Evolutionary conservation across 805 yeast genomes (phyloP).

Genomic region (Candida endomychidarum): DNA sequence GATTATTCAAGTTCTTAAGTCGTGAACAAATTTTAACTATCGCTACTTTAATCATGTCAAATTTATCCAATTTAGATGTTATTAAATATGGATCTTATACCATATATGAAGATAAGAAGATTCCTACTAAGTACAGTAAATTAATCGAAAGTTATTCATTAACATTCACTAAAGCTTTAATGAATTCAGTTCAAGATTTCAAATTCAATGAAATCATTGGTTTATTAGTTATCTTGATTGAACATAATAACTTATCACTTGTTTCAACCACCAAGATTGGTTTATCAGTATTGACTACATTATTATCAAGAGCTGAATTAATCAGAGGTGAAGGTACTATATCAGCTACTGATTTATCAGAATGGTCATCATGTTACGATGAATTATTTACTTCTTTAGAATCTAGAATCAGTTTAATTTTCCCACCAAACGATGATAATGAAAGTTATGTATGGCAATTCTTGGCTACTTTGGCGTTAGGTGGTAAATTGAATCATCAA

Average conservation of each 20-base stretch:
- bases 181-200: slow-evolving; percentile 79
- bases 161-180: slow-evolving; percentile 80
- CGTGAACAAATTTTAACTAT: slow-evolving; percentile 76
- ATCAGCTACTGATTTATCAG: slow-evolving; percentile 55
- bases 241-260: slow-evolving; percentile 68
- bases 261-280: slow-evolving; percentile 76
- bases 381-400: slow-evolving; percentile 76
- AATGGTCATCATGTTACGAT: slow-evolving; percentile 82
- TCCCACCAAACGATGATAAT: slow-evolving; percentile 65
- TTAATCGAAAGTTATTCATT: slow-evolving; percentile 76
- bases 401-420: slow-evolving; percentile 71
- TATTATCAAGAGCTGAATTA: slow-evolving; percentile 87
- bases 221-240: slow-evolving; percentile 65
- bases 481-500: slow-evolving; percentile 89
- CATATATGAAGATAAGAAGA: slow-evolving; percentile 49
- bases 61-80: slow-evolving; percentile 76
- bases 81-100: slow-evolving; percentile 78
- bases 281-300: slow-evolving; percentile 81
- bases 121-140: slow-evolving; percentile 54
- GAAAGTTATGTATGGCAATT: slow-evolving; percentile 89
- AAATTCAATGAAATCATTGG: slow-evolving; percentile 77
- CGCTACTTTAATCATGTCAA: slow-evolving; percentile 74
- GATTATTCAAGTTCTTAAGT: slow-evolving; percentile 79
- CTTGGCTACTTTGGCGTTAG: slow-evolving; percentile 87
- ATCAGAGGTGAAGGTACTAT: slow-evolving; percentile 77